Conservation (phyloP, 345 rosid genomes). For the Citrus cavaleriei region DNA sequence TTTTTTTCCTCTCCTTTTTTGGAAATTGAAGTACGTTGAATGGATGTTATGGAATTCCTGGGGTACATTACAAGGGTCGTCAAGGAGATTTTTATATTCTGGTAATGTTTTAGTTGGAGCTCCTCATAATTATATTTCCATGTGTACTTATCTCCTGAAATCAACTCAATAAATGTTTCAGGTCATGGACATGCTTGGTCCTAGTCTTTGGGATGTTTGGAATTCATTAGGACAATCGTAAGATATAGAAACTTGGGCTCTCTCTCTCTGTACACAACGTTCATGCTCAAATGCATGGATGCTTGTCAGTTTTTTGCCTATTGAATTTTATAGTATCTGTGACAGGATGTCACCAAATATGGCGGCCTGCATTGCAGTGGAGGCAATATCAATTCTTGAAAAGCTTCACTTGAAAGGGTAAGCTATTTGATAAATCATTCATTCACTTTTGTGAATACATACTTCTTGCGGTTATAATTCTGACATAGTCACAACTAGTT, state of each 20-base stretch:
- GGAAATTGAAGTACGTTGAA: conserved; percentile 44
- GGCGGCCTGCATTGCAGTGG: conserved; percentile 94
- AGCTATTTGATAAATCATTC: conserved; percentile 6
- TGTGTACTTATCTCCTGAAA: neutral
- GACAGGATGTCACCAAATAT: conserved; percentile 79
- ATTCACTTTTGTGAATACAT: neutral
- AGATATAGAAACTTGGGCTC: conserved; percentile 13
- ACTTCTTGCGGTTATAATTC: neutral
- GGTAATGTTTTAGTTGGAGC: conserved; percentile 41
- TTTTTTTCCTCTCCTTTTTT: neutral
- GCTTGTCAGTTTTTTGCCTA: conserved; percentile 4
- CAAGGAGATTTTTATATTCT: conserved; percentile 95
- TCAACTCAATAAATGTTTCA: conserved; percentile 31
- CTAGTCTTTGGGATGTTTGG: conserved; percentile 99
- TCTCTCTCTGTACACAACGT: neutral
- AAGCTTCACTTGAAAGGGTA: conserved; percentile 87
- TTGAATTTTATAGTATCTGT: conserved; percentile 17
- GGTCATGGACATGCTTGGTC: conserved; percentile 99
- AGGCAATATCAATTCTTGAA: conserved; percentile 91
- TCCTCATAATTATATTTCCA: neutral
- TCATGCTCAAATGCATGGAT: neutral
- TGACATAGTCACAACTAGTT: conserved; percentile 4
- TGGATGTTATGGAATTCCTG: conserved; percentile 84
- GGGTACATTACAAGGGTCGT: conserved; percentile 86
- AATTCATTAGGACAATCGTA: conserved; percentile 76